Evolutionary conservation across 768 basidiomycete genomes (phyloP), one percentile per base, ranked within the genome.

Genomic region (Podaxis sp.): DNA sequence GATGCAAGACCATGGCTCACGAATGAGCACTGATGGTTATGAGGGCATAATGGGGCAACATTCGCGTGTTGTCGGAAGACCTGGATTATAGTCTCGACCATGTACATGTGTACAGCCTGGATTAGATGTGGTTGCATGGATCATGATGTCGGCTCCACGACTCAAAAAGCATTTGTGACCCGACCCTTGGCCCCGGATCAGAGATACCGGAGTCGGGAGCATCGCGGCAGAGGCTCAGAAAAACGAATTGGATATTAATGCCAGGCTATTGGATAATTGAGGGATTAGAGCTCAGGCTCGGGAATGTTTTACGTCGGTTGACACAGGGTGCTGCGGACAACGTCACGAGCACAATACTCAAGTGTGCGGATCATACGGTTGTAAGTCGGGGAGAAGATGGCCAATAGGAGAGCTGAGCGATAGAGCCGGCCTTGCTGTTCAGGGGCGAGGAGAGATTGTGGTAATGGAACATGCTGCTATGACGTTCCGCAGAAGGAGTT

Each of bases 291-390:
- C 52, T 37, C 51, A 53, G 51, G 51, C 16, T 53, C 51, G 51
- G 21, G 35, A 16, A n/a, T 37, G 32, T n/a, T 18, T 54, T 38
- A 27, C 36, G 37, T 38, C 37, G 52, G 36, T 21, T n/a, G 27
- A 32, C 13, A 23, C 23, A 47, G 55, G 44, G 21, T 48, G 44
- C 42, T 56, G 55, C 28, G 44, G 32, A 47, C 28, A 32, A 46
- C 37, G 18, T 47, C 28, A 25, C 55, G 27, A 44, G 28, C 55
- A 42, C 11, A 55, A 55, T 52, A 44, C 4, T 52, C 28, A 37
- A n/a, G 11, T 35, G 37, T 42, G 23, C 54, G 54, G 54, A 55
- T 55, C 54, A 55, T 35, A 44, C 57, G 48, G 57, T 38, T 32
- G 48, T 51, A 52, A 25, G 18, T 50, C 46, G 46, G 18, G 10